Evolutionary conservation across 1,284 basidiomycete genomes (phyloP).

Genomic region (Pseudozyma sp.): DNA sequence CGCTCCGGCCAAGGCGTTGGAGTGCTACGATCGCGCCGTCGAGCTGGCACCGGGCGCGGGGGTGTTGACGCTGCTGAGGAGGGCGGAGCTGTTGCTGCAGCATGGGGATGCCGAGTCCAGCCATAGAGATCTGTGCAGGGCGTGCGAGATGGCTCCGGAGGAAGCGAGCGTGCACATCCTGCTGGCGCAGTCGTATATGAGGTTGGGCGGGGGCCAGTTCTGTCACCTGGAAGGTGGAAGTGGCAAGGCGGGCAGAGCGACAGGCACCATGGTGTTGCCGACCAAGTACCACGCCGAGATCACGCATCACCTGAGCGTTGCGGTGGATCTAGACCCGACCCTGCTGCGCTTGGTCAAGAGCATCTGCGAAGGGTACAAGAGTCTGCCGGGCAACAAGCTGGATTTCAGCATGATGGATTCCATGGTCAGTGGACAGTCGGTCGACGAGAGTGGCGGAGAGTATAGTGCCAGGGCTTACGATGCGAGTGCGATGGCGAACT

Average conservation of each 20-base stretch:
- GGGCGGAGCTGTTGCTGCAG: slow-evolving; percentile 38
- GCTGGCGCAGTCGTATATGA: slow-evolving; percentile 66
- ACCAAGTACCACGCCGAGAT: slow-evolving; percentile 51
- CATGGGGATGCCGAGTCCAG: slow-evolving; percentile 37
- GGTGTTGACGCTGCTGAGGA: slow-evolving; percentile 40
- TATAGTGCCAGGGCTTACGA: no score
- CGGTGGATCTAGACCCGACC: slow-evolving; percentile 58
- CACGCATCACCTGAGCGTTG: slow-evolving; percentile 57
- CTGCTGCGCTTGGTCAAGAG: slow-evolving; percentile 46
- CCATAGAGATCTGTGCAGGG: slow-evolving; percentile 59
- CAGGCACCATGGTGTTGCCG: slow-evolving; percentile 31
- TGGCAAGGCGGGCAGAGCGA: slow-evolving; percentile 5
- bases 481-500: background rate
- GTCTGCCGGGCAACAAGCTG: slow-evolving; percentile 31
- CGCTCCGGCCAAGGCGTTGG: slow-evolving; percentile 31
- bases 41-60: slow-evolving; percentile 20
- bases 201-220: slow-evolving; percentile 60
- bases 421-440: background rate
- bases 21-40: slow-evolving; percentile 43
- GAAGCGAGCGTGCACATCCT: slow-evolving; percentile 65
- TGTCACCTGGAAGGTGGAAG: slow-evolving; percentile 38
- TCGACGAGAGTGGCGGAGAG: background rate
- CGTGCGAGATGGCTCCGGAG: slow-evolving; percentile 56
- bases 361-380: slow-evolving; percentile 53
- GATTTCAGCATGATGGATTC: slow-evolving; percentile 15